phyloP scores from a whole-genome alignment of 176 grass and related monocot species.

The Poa annua region DNA sequence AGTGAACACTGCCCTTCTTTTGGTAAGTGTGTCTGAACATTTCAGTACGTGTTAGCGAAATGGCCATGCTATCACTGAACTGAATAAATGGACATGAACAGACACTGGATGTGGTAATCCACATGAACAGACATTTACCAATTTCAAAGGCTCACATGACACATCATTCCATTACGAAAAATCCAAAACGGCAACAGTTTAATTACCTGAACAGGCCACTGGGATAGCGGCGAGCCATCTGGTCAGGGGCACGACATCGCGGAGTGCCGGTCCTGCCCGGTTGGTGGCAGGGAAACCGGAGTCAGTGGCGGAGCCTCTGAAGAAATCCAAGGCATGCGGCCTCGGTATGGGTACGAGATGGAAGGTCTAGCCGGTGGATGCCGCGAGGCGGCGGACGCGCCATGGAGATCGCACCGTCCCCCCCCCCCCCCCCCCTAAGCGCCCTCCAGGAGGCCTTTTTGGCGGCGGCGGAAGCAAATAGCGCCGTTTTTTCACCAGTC shows the following conservation, averaged over 20 bases:
- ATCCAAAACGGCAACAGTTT: neutral
- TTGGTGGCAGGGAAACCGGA: no score
- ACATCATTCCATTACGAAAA: neutral
- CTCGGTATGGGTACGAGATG: neutral
- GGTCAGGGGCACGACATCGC: neutral
- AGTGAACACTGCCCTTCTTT: neutral
- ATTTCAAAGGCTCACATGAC: neutral
- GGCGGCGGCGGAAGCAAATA: no score
- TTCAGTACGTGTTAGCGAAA: neutral
- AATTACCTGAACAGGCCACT: constrained; percentile 1
- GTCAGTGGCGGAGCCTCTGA: neutral
- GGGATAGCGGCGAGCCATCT: neutral
- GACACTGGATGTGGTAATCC: no score
- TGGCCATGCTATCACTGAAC: neutral
- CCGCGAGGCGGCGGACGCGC: neutral
- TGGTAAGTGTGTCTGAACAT: neutral
- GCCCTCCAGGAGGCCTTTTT: no score
- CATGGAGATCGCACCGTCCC: neutral
- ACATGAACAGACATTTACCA: neutral
- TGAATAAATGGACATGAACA: no score
- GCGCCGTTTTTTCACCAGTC: no score
- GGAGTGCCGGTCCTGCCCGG: neutral
- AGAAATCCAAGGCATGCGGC: neutral
- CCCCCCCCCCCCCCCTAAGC: no score
- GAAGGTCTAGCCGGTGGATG: neutral